A percentile compares a stretch with the other conserved stretches of the same genome.
phyloP scores from a whole-genome alignment of 495 filamentous ascomycete genomes.

The Hypoxylon rickii region DNA sequence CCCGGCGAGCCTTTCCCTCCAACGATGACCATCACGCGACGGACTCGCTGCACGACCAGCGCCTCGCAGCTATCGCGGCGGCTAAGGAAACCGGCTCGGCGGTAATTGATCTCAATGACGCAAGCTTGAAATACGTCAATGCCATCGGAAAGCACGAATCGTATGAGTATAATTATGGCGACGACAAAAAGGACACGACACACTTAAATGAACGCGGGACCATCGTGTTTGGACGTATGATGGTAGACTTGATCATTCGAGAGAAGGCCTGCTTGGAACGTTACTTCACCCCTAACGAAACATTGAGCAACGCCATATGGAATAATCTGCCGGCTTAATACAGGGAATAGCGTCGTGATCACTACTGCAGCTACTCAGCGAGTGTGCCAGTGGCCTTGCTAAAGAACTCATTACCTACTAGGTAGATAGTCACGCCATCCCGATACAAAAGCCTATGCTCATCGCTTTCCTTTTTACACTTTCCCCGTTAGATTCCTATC shows the following conservation, averaged over 20 bases:
- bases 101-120: conserved; percentile 52
- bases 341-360: no score
- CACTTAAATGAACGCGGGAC: conserved; percentile 51
- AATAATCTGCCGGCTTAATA: conserved; percentile 41
- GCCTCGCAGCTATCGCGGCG: conserved; percentile 44
- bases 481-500: background rate
- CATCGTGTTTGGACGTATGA: conserved; percentile 53
- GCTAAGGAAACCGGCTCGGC: conserved; percentile 33
- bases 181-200: conserved; percentile 45
- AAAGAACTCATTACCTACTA: no score
- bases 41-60: conserved; percentile 47
- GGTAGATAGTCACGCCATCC: no score
- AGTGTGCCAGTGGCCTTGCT: background rate
- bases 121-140: conserved; percentile 49
- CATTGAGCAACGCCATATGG: conserved; percentile 38
- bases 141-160: conserved; percentile 48
- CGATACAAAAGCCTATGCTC: background rate
- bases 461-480: background rate
- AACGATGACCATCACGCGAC: conserved; percentile 40
- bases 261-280: conserved; percentile 25
- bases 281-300: conserved; percentile 37
- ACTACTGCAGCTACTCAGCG: background rate
- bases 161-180: conserved; percentile 45
- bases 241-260: conserved; percentile 45
- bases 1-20: conserved; percentile 46